Evolutionary conservation across 1,284 basidiomycete species (phyloP), one percentile per base, ranked within the genome.

Genomic region (Pyrrhoderma lamaoense): DNA sequence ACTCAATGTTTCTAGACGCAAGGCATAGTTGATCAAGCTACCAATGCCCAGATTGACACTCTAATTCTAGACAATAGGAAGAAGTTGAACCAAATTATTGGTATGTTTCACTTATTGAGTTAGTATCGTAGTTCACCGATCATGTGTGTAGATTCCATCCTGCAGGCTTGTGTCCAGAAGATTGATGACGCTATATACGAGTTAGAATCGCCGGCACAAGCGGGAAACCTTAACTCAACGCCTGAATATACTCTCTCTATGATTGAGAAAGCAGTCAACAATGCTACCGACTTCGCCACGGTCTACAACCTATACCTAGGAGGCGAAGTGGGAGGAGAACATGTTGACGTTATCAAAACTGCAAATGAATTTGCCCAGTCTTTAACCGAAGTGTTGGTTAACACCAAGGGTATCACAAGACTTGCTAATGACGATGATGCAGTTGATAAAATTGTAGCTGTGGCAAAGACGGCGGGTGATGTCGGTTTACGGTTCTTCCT

Each of bases 171-270:
- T 64, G 90, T 95, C 35, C 89, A 95, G 60, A 98, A 98, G 69
- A 83, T 99, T 44, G 96, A 99, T 62, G 95, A 98, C 65, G 82
- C 91, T 2, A 89, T 98, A 61, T 99, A 98, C 70, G 94, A 98
- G 68, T 79, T 99, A 48, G 95, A 99, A 68, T 94, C 94, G 4
- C 92, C 93, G 8, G 87, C 89, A 39, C 89, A 93, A 60, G 85
- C 85, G 5, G 96, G 95, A 40, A 98, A 98, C 71, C 80, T 89
- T 57, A 95, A 89, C 59, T 93, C 95, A 7, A 99, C 96, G 0
- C 95, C 96, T 13, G 94, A 97, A 65, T 99, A 98, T 65, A 96
- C 94, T 0, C 73, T 98, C 21, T 98, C 96, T 8, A 93, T 99
- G 85, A 93, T 99, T 62, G 96, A 99, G 67, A 98, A 98, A 72